Evolutionary conservation across 2,329 filamentous ascomycete genomes (phyloP), one percentile per base, ranked within the genome.

Genomic region (Paracorniculantispora psalliotae): DNA sequence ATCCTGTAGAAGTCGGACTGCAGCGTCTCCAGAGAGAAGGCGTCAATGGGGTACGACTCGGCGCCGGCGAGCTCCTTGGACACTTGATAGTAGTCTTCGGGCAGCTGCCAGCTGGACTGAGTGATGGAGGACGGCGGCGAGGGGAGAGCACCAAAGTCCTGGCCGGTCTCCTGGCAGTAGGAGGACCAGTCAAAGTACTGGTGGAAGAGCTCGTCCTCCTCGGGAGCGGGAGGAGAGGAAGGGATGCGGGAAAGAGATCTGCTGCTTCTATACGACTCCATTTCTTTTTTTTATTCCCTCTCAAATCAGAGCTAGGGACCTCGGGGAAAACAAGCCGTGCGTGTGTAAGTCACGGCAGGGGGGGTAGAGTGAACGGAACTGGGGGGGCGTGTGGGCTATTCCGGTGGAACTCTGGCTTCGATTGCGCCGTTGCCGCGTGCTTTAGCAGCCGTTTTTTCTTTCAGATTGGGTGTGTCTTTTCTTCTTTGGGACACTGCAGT

Each of bases 181-280:
- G 67, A 63, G 59, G 66, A 63, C 70, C 68, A 74, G 71, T 75
- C 73, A 67, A 75, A 75, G 68, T 70, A 65, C 60, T 68, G 64
- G 59, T 71, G 61, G 66, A 74, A 73, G 61, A 72, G 67, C 57
- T 70, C 69, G 60, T 73, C 68, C 57, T 71, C 69, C 58, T 67
- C 68, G 62, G 67, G 66, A 43, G 72, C 67, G 28, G 25, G 55
- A 49, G 43, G 49, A 53, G 57, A 53, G 48, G 49, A 59, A 53
- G 72, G 67, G 68, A 67, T 67, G 68, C 70, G 69, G 66, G 67
- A 52, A 47, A 44, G 28, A 50, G 57, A 33, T 59, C 57, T 54
- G 43, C 47, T 46, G n/a, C 15, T 26, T 43, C 47, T 41, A 37
- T 43, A 58, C 35, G 57, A 53, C 57, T 59, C 57, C 57, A 59